Conservation (phyloP, 257 asterid species). For the Craterostigma plantagineum region DNA sequence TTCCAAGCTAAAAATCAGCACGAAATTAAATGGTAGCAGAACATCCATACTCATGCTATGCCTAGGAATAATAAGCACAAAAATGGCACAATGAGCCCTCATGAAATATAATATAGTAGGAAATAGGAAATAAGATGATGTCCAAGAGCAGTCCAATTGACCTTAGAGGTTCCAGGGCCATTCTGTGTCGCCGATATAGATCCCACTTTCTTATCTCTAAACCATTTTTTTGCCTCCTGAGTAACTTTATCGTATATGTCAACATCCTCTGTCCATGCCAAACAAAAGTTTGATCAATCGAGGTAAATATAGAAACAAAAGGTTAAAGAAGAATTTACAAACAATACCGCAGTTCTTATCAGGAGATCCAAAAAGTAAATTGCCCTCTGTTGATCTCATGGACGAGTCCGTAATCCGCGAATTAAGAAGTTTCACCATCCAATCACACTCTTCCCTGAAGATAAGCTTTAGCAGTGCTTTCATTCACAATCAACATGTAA, state of each 20-base stretch:
- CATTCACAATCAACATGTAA: conserved; percentile 6
- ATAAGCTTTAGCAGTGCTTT: no score
- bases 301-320: conserved; percentile 1
- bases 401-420: conserved; percentile 45
- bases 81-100: neutral
- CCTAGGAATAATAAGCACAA: no score
- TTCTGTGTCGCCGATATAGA: conserved; percentile 23
- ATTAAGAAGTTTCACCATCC: conserved; percentile 35
- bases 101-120: no score
- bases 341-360: conserved; percentile 20
- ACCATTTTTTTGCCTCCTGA: conserved; percentile 62
- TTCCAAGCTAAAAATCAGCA: conserved; percentile 5
- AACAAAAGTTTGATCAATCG: conserved; percentile 8
- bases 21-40: neutral
- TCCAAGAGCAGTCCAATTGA: conserved; percentile 14
- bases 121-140: conserved; percentile 19
- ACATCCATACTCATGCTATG: no score
- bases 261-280: conserved; percentile 24
- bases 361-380: conserved; percentile 12
- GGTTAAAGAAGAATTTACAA: conserved; percentile 13
- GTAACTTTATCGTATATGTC: conserved; percentile 34
- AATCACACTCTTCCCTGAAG: conserved; percentile 75
- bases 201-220: conserved; percentile 49
- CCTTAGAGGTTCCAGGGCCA: conserved; percentile 17
- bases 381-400: conserved; percentile 20